Evolutionary conservation across 345 rosid genomes (phyloP).

Genomic region (Abelmoschus esculentus): DNA sequence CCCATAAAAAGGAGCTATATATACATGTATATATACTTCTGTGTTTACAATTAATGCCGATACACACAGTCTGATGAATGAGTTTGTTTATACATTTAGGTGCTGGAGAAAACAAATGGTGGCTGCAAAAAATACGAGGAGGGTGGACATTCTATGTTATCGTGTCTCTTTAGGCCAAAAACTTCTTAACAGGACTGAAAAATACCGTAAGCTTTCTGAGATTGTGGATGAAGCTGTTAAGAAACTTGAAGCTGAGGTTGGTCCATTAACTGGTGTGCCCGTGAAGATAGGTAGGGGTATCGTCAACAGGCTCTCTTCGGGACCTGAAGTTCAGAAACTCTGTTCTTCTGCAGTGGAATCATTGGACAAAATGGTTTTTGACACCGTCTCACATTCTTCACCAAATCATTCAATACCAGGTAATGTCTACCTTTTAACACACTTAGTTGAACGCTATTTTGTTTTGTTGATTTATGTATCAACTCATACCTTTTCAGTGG

Average conservation of each 20-base stretch:
- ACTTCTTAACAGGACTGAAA: conserved; percentile 55
- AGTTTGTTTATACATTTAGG: conserved; percentile 27
- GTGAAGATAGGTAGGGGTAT: conserved; percentile 85
- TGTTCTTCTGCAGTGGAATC: conserved; percentile 60
- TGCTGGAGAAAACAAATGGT: conserved; percentile 85
- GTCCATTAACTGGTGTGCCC: conserved; percentile 66
- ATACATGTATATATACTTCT: background rate
- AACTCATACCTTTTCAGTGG: conserved; percentile 17
- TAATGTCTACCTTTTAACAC: conserved; percentile 12
- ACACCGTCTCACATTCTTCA: conserved; percentile 12
- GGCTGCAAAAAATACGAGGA: conserved; percentile 43
- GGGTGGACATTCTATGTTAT: conserved; percentile 81
- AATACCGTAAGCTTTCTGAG: conserved; percentile 37
- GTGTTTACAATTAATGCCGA: background rate
- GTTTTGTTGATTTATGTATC: background rate
- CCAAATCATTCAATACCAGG: conserved; percentile 30
- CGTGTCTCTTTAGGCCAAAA: conserved; percentile 73
- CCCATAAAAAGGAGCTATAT: background rate
- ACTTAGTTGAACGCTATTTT: background rate
- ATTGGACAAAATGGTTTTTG: conserved; percentile 48
- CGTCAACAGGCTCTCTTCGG: conserved; percentile 30
- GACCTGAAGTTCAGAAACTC: conserved; percentile 55
- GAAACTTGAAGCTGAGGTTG: conserved; percentile 82
- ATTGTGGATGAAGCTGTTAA: conserved; percentile 66
- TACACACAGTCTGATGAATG: background rate